Conservation (phyloP, 495 filamentous ascomycete species). For the Penicillium ucsense region DNA sequence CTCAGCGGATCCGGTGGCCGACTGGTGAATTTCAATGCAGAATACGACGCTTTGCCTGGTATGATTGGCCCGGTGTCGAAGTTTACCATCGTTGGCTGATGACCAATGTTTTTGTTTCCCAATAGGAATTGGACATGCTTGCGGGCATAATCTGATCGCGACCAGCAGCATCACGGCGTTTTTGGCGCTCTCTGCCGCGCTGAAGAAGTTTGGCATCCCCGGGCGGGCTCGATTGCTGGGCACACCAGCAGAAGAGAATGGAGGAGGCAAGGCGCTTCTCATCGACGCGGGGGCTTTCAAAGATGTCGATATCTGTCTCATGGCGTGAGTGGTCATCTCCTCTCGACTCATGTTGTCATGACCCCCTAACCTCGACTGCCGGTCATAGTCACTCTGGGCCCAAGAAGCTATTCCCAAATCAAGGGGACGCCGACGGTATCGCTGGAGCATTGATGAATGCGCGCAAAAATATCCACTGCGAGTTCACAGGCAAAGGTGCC, state of each 20-base stretch:
- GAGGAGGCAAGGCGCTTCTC: slow-evolving; percentile 59
- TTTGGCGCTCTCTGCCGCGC: slow-evolving; percentile 43
- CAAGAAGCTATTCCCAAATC: slow-evolving; percentile 19
- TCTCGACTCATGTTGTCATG: neutral
- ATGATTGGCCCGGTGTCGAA: slow-evolving; percentile 1
- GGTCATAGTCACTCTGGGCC: slow-evolving; percentile 20
- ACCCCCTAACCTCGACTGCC: neutral
- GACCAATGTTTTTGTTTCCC: too few relatives aligned
- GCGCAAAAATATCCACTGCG: slow-evolving; percentile 26
- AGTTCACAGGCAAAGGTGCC: slow-evolving; percentile 26
- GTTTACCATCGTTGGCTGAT: too few relatives aligned
- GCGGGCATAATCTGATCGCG: slow-evolving; percentile 62
- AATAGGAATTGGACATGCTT: slow-evolving; percentile 50
- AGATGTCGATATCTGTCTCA: slow-evolving; percentile 54
- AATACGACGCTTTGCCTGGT: slow-evolving; percentile 46
- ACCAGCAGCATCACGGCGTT: slow-evolving; percentile 50
- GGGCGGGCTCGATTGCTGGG: slow-evolving; percentile 57
- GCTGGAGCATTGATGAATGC: slow-evolving; percentile 31
- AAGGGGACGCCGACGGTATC: slow-evolving; percentile 15
- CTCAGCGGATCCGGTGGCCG: slow-evolving; percentile 30
- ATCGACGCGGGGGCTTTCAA: slow-evolving; percentile 54
- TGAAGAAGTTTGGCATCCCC: slow-evolving; percentile 35
- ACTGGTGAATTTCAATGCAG: slow-evolving; percentile 36
- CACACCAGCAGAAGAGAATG: slow-evolving; percentile 63
- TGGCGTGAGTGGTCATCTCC: slow-evolving; percentile 37